These are phyloP conservation scores for Curvularia hawaiiensis DNA, from an alignment of 2,329 filamentous ascomycete genomes.

Conservation along the genomic window DNA sequence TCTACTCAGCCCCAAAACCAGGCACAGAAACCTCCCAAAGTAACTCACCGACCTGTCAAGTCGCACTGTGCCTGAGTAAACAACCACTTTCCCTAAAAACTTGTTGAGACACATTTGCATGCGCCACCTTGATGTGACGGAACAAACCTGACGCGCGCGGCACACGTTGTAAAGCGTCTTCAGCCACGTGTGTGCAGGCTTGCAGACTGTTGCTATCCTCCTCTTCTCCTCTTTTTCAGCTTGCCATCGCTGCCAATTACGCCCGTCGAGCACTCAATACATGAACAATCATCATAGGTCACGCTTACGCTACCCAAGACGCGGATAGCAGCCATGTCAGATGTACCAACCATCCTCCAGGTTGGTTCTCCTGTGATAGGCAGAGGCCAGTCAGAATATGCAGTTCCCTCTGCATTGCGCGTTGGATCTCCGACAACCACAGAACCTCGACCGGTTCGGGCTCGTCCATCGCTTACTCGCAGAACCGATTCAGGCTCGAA, in stretches of 20 bases:
- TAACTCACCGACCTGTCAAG: conserved; percentile 1
- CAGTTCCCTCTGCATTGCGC: conserved; percentile 38
- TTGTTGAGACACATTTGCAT: conserved; percentile 2
- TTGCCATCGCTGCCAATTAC: conserved; percentile 1
- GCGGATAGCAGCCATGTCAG: conserved; percentile 29
- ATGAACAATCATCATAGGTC: not conserved
- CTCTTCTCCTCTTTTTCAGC: not conserved
- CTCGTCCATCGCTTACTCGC: conserved; percentile 33
- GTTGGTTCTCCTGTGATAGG: conserved; percentile 33
- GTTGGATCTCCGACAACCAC: conserved; percentile 36
- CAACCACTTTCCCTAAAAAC: not conserved
- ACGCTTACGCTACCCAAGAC: conserved; percentile 1
- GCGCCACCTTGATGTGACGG: conserved; percentile 15
- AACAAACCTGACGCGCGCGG: conserved; percentile 23
- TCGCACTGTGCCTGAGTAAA: not conserved
- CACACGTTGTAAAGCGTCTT: conserved; percentile 22
- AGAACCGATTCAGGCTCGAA: conserved; percentile 41
- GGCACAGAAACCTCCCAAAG: conserved; percentile 8
- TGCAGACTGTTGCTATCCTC: not conserved
- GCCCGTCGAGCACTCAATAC: not conserved
- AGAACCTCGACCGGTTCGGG: conserved; percentile 16
- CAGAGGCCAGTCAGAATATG: conserved; percentile 26
- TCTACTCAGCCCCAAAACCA: not conserved
- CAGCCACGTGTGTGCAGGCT: conserved; percentile 18
- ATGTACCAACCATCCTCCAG: conserved; percentile 38